Evolutionary conservation across 2,329 filamentous ascomycete species (phyloP).

Genomic region (Colletotrichum paranaense): DNA sequence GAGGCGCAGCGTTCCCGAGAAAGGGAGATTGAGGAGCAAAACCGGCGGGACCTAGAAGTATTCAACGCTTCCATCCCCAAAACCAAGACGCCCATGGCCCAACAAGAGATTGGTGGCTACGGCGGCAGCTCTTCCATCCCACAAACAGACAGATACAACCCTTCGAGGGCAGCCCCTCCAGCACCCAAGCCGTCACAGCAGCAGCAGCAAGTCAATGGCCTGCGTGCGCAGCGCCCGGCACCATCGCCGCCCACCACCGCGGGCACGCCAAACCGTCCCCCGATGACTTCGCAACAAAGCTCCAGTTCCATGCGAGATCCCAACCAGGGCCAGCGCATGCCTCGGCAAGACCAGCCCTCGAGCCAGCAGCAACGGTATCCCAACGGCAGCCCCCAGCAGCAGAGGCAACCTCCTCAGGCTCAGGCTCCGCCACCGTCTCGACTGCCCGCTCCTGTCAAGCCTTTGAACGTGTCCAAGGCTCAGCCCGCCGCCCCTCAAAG

Average conservation of each 20-base stretch:
- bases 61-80: constrained; percentile 93
- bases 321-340: constrained; percentile 56
- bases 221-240: constrained; percentile 82
- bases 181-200: constrained; percentile 72
- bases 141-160: constrained; percentile 80
- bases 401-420: constrained; percentile 52
- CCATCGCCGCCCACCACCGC: constrained; percentile 72
- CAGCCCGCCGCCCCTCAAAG: constrained; percentile 56
- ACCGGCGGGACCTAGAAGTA: constrained; percentile 81
- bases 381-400: constrained; percentile 63
- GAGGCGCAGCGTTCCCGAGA: constrained; percentile 68
- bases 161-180: constrained; percentile 84
- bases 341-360: constrained; percentile 59
- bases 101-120: constrained; percentile 88
- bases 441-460: constrained; percentile 76
- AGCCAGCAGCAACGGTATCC: constrained; percentile 59
- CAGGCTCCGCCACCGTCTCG: constrained; percentile 52
- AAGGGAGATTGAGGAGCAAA: constrained; percentile 72
- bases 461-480: constrained; percentile 82
- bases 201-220: constrained; percentile 65
- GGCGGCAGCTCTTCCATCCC: constrained; percentile 61
- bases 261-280: constrained; percentile 55
- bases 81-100: constrained; percentile 81
- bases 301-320: constrained; percentile 58
- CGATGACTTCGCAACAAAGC: constrained; percentile 61